Conservation (phyloP, 2,329 filamentous ascomycete genomes). For the Didymella pomorum region DNA sequence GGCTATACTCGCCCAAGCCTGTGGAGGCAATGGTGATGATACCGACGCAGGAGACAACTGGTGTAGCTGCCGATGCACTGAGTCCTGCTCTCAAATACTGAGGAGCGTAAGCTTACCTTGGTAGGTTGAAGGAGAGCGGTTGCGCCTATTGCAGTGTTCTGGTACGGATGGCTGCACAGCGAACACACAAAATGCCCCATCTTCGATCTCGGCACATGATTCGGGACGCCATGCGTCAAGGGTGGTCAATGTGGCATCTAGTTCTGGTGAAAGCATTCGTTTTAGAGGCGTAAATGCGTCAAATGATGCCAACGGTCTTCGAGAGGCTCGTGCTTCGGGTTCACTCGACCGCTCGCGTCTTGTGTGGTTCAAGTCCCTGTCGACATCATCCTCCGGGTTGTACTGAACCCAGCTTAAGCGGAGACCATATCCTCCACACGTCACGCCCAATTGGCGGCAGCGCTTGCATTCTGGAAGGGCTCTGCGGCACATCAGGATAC, state of each 20-base stretch:
- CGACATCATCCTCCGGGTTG: conserved; percentile 9
- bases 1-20: not conserved
- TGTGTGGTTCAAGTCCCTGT: not conserved
- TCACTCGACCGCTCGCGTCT: not conserved
- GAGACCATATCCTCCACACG: conserved; percentile 22
- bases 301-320: conserved; percentile 6
- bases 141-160: not conserved
- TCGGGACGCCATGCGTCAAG: conserved; percentile 19
- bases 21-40: not conserved
- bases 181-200: conserved; percentile 20
- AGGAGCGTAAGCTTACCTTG: not conserved
- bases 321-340: conserved; percentile 4
- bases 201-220: conserved; percentile 1
- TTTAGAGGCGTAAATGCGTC: not conserved
- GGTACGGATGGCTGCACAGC: not conserved
- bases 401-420: conserved; percentile 21
- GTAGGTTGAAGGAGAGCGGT: not conserved
- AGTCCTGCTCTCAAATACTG: not conserved
- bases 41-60: not conserved
- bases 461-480: conserved; percentile 7
- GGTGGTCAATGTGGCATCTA: conserved; percentile 10
- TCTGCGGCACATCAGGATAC: not conserved
- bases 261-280: conserved; percentile 8
- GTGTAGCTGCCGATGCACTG: not conserved
- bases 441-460: conserved; percentile 12